phyloP scores from a whole-genome alignment of 768 basidiomycete species.

The Cystofilobasidium ferigula region DNA sequence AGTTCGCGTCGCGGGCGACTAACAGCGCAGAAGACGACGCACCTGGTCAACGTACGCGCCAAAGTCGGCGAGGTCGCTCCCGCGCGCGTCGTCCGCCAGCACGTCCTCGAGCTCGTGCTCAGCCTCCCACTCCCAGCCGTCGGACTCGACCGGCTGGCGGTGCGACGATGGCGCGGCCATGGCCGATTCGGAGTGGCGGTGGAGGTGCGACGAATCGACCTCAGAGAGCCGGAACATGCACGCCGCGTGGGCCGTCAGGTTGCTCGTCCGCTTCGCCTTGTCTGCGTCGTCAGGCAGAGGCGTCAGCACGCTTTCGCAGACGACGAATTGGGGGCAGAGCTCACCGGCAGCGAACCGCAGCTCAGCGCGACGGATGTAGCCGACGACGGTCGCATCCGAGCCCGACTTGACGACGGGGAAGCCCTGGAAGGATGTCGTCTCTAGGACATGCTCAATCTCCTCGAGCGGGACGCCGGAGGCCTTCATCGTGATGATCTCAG shows the following conservation, averaged over 20 bases:
- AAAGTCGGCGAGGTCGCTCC: slow-evolving; percentile 40
- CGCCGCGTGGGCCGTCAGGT: slow-evolving; percentile 52
- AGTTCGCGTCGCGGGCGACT: neutral
- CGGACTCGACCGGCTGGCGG: slow-evolving; percentile 12
- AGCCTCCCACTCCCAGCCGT: slow-evolving; percentile 28
- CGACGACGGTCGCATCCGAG: slow-evolving; percentile 55
- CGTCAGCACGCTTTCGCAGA: neutral
- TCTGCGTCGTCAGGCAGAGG: slow-evolving; percentile 44
- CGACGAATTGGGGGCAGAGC: slow-evolving; percentile 9
- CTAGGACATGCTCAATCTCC: slow-evolving; percentile 65
- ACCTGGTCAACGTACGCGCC: slow-evolving; percentile 94
- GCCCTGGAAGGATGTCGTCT: slow-evolving; percentile 67
- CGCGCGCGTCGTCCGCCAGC: slow-evolving; percentile 45
- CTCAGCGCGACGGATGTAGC: slow-evolving; percentile 80
- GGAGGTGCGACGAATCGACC: slow-evolving; percentile 32
- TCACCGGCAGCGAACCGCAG: slow-evolving; percentile 74
- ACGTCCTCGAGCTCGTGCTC: slow-evolving; percentile 59
- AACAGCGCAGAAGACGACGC: slow-evolving; percentile 28
- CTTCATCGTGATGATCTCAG: slow-evolving; percentile 59
- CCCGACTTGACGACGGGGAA: slow-evolving; percentile 70
- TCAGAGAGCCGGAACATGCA: slow-evolving; percentile 57
- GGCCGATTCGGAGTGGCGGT: slow-evolving; percentile 21
- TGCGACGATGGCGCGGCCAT: slow-evolving; percentile 9
- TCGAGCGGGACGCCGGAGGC: slow-evolving; percentile 64
- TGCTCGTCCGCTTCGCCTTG: slow-evolving; percentile 54